These are phyloP conservation scores for Pyrenophora graminea DNA, from an alignment of 2,329 filamentous ascomycete species.

Conservation along the genomic window DNA sequence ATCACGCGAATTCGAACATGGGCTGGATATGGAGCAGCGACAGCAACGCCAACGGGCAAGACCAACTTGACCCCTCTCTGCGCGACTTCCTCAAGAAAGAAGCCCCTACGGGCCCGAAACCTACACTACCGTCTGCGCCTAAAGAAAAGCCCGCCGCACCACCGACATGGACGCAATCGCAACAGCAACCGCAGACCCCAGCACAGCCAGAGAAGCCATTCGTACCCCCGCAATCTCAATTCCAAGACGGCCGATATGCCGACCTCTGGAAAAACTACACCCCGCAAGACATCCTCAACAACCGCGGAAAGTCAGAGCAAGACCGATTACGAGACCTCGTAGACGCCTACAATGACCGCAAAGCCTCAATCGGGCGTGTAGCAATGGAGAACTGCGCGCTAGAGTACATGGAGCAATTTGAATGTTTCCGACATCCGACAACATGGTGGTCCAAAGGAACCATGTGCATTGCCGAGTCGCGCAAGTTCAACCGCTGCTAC, in stretches of 20 bases:
- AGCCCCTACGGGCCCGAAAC: constrained; percentile 70
- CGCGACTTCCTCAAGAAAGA: constrained; percentile 84
- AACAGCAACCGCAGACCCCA: constrained; percentile 8
- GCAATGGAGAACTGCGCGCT: constrained; percentile 92
- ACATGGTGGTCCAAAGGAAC: constrained; percentile 70
- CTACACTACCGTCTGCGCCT: constrained; percentile 32
- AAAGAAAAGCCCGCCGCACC: constrained; percentile 33
- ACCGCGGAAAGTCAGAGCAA: constrained; percentile 71
- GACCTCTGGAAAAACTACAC: constrained; percentile 93
- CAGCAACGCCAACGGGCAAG: constrained; percentile 54
- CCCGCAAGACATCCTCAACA: constrained; percentile 71
- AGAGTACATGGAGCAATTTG: constrained; percentile 79
- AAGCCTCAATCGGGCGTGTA: constrained; percentile 74
- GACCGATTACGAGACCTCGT: constrained; percentile 81
- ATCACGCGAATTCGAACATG: constrained; percentile 49
- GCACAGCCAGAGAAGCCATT: constrained; percentile 36
- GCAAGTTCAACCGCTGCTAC: constrained; percentile 83
- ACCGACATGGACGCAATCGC: constrained; percentile 15
- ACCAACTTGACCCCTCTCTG: constrained; percentile 80
- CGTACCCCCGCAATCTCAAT: constrained; percentile 61
- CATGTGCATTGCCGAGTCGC: constrained; percentile 79
- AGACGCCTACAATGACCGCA: constrained; percentile 81
- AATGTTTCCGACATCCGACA: constrained; percentile 75
- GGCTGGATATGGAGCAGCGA: constrained; percentile 65
- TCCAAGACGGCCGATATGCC: constrained; percentile 73